Evolutionary conservation across 1,284 basidiomycete genomes (phyloP).

Genomic region (Apiotrichum siamense): DNA sequence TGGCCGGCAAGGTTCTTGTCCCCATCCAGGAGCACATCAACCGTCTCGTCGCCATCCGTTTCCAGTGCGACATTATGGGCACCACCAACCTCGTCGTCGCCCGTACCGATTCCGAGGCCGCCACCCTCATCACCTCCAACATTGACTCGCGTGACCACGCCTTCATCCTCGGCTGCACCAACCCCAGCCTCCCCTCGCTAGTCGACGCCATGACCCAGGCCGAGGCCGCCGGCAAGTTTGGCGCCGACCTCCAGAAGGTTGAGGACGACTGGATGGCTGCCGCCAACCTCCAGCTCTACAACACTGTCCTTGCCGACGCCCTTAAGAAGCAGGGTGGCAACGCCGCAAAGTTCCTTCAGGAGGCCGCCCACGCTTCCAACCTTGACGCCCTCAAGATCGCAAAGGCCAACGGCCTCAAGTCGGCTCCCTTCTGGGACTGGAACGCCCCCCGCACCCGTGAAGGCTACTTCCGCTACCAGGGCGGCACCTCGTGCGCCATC

Average conservation of each 20-base stretch:
- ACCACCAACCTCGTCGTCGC: constrained; percentile 69
- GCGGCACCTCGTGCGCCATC: constrained; percentile 90
- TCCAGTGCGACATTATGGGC: constrained; percentile 75
- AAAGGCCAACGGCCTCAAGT: constrained; percentile 68
- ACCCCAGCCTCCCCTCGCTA: constrained; percentile 62
- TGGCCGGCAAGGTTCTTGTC: constrained; percentile 65
- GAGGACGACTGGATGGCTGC: constrained; percentile 79
- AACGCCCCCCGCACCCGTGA: constrained; percentile 88
- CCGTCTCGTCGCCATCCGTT: constrained; percentile 66
- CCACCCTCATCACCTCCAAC: constrained; percentile 92
- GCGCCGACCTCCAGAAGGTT: constrained; percentile 71
- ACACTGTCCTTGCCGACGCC: constrained; percentile 65
- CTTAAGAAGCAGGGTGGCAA: constrained; percentile 59
- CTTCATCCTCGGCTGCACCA: constrained; percentile 91
- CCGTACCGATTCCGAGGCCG: constrained; percentile 78
- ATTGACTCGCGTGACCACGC: constrained; percentile 94
- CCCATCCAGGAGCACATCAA: constrained; percentile 72
- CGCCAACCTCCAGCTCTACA: constrained; percentile 75
- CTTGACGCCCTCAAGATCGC: constrained; percentile 68
- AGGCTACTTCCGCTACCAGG: constrained; percentile 87
- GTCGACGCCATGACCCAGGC: constrained; percentile 78
- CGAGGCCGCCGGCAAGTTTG: constrained; percentile 70
- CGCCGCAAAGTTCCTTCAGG: constrained; percentile 36
- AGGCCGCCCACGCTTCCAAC: constrained; percentile 58
- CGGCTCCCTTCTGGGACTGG: constrained; percentile 73